phyloP scores from a whole-genome alignment of 116 monocot species.

The Trichopus zeylanicus region DNA sequence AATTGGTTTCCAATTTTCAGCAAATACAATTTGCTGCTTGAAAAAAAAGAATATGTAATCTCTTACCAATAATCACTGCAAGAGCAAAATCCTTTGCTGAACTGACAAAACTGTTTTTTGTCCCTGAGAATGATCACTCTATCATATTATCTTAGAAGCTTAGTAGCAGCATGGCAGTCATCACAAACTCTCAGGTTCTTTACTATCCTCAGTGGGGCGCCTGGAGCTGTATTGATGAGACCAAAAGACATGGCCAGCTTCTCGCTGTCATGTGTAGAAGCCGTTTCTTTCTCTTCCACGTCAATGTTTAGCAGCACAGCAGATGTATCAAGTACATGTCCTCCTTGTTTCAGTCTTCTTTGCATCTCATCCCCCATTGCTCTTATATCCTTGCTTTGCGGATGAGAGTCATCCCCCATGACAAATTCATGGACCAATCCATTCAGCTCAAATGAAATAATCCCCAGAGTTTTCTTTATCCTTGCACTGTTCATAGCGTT shows the following conservation, averaged over 20 bases:
- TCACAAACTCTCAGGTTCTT: constrained; percentile 64
- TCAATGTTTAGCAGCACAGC: constrained; percentile 34
- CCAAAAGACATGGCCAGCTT: constrained; percentile 59
- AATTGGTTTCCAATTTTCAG: neutral
- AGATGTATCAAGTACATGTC: constrained; percentile 30
- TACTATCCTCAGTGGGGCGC: constrained; percentile 33
- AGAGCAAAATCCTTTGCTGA: constrained; percentile 51
- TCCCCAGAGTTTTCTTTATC: constrained; percentile 36
- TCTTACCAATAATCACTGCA: constrained; percentile 60
- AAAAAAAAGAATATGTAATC: neutral
- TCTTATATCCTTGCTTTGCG: constrained; percentile 17
- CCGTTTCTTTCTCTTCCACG: constrained; percentile 52
- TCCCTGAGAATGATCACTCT: constrained; percentile 54
- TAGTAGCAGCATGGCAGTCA: constrained; percentile 60
- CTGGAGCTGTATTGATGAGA: constrained; percentile 35
- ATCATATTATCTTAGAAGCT: constrained; percentile 46
- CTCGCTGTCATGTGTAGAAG: constrained; percentile 49
- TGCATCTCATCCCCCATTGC: constrained; percentile 39
- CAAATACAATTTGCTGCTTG: neutral
- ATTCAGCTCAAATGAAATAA: constrained; percentile 44
- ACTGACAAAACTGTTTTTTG: constrained; percentile 50
- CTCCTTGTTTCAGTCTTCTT: constrained; percentile 25
- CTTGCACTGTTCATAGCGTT: constrained; percentile 31
- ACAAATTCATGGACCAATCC: constrained; percentile 39
- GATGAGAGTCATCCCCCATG: constrained; percentile 39